Evolutionary conservation across 75 land plant genomes (phyloP), one percentile per base, ranked within the genome.

Genomic region (Chamaecyparis obtusa): DNA sequence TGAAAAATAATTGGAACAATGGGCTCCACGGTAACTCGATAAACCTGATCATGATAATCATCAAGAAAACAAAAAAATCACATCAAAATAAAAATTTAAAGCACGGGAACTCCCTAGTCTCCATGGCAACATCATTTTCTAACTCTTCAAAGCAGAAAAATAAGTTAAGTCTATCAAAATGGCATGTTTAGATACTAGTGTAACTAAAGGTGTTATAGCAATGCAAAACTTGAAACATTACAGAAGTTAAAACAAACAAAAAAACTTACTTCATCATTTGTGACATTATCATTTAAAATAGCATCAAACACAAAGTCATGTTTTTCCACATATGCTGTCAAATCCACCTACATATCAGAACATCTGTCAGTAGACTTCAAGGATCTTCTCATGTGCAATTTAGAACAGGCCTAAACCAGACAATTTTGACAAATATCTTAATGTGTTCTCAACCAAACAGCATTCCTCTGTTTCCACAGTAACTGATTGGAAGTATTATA

Each of bases 261-360:
- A 33, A 16, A n/a, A 39, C 30, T 32, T 90, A 98, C 99, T 93
- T 98, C 99, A 90, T 98, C 97, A 91, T 98, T 98, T 9, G 93
- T 93, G 33, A 97, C 99, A 83, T 90, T 87, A 87, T 96, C 96
- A 93, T 95, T 90, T 49, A 98, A 90, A 88, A 98, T 99, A 85
- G 99, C 99, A 93, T 98, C 99, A 91, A 98, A 98, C 49, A 93
- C 96, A 69, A 98, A 98, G 74, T 98, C 99, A 88, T 98, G 99
- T 88, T 94, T 97, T 87, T 98, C 99, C 75, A 98, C 99, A 93
- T 97, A 98, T 49, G 99, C 99, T 79, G 99, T 98, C 91, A 98
- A 86, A 87, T 98, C 99, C 89, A 98, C 99, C 99, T 98, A 87
- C 67, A 84, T 43, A 51, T 30, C 83, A 57, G 43, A 81, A 81